phyloP scores from a whole-genome alignment of 495 filamentous ascomycete genomes.

The Penicillium cataractarum region DNA sequence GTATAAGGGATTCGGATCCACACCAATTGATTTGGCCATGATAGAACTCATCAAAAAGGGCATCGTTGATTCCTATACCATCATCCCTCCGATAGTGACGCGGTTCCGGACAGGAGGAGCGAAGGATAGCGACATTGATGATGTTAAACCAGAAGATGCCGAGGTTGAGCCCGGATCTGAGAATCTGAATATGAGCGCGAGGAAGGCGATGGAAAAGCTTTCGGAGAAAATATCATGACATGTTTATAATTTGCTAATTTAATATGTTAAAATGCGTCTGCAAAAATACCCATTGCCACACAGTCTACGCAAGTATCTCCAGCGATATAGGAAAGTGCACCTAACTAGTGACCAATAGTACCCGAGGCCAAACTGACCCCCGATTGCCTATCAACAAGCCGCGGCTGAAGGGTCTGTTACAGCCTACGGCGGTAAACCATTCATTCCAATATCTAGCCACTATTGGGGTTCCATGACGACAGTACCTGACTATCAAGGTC shows the following conservation, averaged over 20 bases:
- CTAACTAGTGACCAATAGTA: background rate
- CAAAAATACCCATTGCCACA: background rate
- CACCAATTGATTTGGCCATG: slow-evolving; percentile 7
- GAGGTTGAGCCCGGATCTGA: background rate
- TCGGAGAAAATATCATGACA: background rate
- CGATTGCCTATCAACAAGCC: background rate
- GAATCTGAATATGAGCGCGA: slow-evolving; percentile 1
- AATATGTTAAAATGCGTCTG: background rate
- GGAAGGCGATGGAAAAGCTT: background rate
- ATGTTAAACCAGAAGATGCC: background rate
- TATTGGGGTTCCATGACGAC: background rate
- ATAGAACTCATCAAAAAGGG: background rate
- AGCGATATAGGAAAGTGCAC: too few relatives aligned
- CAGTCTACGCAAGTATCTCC: background rate
- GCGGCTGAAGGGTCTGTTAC: background rate
- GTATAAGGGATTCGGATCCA: slow-evolving; percentile 4
- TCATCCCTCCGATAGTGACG: background rate
- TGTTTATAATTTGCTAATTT: background rate
- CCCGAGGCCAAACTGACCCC: background rate
- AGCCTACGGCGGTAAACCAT: background rate
- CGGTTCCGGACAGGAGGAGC: background rate
- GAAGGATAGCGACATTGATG: slow-evolving; percentile 2
- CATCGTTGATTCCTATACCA: slow-evolving; percentile 1
- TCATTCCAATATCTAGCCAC: background rate
- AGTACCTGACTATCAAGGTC: background rate